Conservation (phyloP, 2,329 filamentous ascomycete genomes). For the Botryotinia globosa region DNA sequence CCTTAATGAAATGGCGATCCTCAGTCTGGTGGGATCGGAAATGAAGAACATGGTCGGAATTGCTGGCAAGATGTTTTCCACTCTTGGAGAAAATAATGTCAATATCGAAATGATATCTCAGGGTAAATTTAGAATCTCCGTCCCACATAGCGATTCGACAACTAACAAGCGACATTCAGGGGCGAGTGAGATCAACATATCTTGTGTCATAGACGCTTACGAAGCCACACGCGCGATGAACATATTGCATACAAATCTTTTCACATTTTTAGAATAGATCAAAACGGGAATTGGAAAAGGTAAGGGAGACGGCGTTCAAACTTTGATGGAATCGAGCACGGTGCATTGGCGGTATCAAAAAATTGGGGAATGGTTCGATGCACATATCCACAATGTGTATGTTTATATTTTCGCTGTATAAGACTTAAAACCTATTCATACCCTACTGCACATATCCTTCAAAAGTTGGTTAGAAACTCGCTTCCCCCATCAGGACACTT, state of each 20-base stretch:
- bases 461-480: not conserved
- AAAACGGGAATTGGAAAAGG: conserved; percentile 20
- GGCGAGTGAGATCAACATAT: conserved; percentile 98
- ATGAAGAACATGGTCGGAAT: conserved; percentile 98
- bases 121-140: conserved; percentile 53
- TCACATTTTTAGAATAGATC: conserved; percentile 77
- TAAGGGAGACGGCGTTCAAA: conserved; percentile 10
- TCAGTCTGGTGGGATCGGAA: conserved; percentile 90
- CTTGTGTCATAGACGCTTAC: conserved; percentile 88
- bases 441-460: not conserved
- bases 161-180: conserved; percentile 49
- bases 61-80: conserved; percentile 90
- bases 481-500: not conserved
- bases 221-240: conserved; percentile 94
- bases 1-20: conserved; percentile 87
- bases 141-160: conserved; percentile 4
- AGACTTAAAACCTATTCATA: not conserved
- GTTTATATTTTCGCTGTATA: conserved; percentile 11
- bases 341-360: conserved; percentile 12
- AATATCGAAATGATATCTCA: conserved; percentile 99
- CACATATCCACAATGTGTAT: conserved; percentile 14
- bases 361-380: not conserved
- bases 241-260: conserved; percentile 92
- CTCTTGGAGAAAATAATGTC: conserved; percentile 86
- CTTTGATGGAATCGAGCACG: conserved; percentile 4